Evolutionary conservation across 495 filamentous ascomycete genomes (phyloP).

Genomic region (Chaetomium tenue): DNA sequence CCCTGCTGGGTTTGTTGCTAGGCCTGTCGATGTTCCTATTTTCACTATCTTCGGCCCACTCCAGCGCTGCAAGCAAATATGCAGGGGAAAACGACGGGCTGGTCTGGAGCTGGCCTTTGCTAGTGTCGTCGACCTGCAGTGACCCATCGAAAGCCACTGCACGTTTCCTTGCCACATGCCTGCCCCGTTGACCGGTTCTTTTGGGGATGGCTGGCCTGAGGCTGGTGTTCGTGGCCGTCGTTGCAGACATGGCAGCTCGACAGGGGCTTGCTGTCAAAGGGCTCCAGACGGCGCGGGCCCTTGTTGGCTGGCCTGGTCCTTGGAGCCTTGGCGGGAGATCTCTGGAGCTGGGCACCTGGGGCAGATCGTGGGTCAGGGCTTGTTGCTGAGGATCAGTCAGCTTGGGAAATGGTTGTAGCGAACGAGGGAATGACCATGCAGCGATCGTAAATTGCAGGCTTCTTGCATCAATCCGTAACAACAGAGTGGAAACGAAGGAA

Average conservation of each 20-base stretch:
- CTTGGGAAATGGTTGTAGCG: not conserved
- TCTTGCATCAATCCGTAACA: conserved; percentile 1
- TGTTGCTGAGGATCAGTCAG: not conserved
- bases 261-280: conserved; percentile 3
- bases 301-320: not conserved
- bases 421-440: not conserved
- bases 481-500: not conserved
- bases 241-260: not conserved
- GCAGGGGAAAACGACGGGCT: conserved; percentile 14
- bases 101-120: not conserved
- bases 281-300: not conserved
- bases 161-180: not conserved
- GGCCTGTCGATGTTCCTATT: not conserved
- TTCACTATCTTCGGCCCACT: conserved; percentile 17
- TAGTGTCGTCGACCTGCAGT: conserved; percentile 11
- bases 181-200: not conserved
- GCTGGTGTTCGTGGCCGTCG: not conserved
- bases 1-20: not conserved
- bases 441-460: conserved; percentile 4
- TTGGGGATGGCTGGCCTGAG: not conserved
- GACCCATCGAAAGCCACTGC: conserved; percentile 7
- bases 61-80: conserved; percentile 17
- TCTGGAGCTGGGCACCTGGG: not conserved
- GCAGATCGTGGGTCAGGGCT: not conserved
- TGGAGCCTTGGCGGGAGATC: conserved; percentile 2